A percentile compares a stretch with the other conserved stretches of the same genome.
phyloP scores from a whole-genome alignment of 345 rosid genomes.

The Murraya paniculata region DNA sequence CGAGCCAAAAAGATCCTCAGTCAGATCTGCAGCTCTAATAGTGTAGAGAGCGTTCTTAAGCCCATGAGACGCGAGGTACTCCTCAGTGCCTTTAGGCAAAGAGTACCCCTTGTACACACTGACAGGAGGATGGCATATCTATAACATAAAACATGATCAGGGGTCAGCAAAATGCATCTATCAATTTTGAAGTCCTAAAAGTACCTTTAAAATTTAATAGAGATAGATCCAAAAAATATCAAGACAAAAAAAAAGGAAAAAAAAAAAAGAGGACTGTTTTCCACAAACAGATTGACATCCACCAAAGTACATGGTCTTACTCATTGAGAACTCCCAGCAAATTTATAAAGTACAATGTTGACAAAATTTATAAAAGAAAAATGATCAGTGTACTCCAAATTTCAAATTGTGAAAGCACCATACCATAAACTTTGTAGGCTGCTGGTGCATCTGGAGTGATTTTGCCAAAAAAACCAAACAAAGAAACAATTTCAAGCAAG shows the following conservation, averaged over 20 bases:
- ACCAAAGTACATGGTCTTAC: not conserved
- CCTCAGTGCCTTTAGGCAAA: conserved; percentile 54
- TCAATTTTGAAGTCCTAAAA: not conserved
- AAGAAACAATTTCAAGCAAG: too few relatives aligned
- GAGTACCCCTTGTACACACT: conserved; percentile 78
- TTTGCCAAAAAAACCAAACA: too few relatives aligned
- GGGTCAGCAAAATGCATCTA: not conserved
- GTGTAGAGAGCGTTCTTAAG: conserved; percentile 75
- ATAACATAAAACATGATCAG: conserved; percentile 8
- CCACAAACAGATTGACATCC: not conserved
- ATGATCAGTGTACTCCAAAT: not conserved
- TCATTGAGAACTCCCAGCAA: not conserved
- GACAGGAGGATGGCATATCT: conserved; percentile 83
- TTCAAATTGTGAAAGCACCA: not conserved
- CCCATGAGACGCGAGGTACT: conserved; percentile 62
- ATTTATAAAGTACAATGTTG: too few relatives aligned
- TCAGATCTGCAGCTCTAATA: conserved; percentile 66
- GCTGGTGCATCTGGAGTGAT: not conserved
- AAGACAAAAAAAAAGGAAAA: not conserved
- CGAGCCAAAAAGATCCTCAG: conserved; percentile 70
- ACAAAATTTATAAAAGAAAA: too few relatives aligned
- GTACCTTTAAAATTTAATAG: not conserved
- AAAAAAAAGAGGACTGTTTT: not conserved
- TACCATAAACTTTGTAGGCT: not conserved
- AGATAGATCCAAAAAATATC: not conserved